Conservation (phyloP, 202 grass and related monocot species). For the Carex sylvatica region DNA sequence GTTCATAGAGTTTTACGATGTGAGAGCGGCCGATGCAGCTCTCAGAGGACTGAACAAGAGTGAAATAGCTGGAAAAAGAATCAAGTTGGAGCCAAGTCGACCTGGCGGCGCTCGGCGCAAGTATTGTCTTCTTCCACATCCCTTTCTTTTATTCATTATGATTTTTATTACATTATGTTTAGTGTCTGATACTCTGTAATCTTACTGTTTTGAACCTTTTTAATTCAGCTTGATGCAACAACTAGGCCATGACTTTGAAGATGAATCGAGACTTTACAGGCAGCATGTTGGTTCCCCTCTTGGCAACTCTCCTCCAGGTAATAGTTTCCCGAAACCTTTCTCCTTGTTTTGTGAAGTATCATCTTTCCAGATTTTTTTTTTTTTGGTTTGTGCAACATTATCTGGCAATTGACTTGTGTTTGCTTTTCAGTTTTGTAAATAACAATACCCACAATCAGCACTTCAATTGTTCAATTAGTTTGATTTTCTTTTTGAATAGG, state of each 20-base stretch:
- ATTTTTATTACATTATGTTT: slow-evolving; percentile 19
- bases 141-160: not conserved
- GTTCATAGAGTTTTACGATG: slow-evolving; percentile 99
- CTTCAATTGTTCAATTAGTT: slow-evolving; percentile 6
- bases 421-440: not conserved
- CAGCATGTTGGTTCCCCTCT: slow-evolving; percentile 75
- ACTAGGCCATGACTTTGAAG: slow-evolving; percentile 78
- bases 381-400: slow-evolving; percentile 20
- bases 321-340: not conserved
- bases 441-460: not conserved
- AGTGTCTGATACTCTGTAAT: slow-evolving; percentile 7
- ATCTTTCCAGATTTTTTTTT: slow-evolving; percentile 12
- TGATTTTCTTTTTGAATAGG: slow-evolving; percentile 40
- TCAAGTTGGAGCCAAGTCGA: slow-evolving; percentile 94
- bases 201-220: slow-evolving; percentile 17
- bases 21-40: slow-evolving; percentile 93
- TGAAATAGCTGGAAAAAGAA: slow-evolving; percentile 94
- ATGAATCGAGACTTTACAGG: slow-evolving; percentile 65
- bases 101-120: slow-evolving; percentile 92
- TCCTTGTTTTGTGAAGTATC: not conserved
- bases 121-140: slow-evolving; percentile 40
- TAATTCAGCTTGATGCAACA: slow-evolving; percentile 83
- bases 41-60: slow-evolving; percentile 93
- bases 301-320: slow-evolving; percentile 89
- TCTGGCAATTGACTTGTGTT: not conserved